These are phyloP conservation scores for Populus hybrid DNA, from an alignment of 441 rosid species.

Conservation along the genomic window DNA sequence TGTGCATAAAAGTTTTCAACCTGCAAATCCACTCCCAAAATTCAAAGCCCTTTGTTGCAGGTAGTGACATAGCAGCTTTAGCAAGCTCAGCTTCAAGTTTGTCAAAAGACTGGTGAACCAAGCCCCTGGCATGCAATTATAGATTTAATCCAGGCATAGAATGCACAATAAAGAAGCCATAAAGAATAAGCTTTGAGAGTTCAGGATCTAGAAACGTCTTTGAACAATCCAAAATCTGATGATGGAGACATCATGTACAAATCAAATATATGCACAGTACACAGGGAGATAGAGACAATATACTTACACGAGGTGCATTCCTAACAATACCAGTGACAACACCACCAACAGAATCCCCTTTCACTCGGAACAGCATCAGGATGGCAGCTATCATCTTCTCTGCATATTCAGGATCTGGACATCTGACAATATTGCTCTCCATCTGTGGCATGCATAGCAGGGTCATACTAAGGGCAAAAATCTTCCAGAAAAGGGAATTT, in stretches of 20 bases:
- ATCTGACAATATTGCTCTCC: conserved; percentile 90
- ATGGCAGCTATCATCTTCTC: conserved; percentile 95
- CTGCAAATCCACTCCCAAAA: conserved; percentile 97
- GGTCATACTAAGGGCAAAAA: conserved; percentile 13
- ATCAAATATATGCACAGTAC: not conserved
- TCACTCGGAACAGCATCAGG: conserved; percentile 70
- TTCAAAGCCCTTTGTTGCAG: conserved; percentile 96
- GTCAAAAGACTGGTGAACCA: conserved; percentile 95
- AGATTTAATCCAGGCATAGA: conserved; percentile 13
- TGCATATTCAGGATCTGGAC: conserved; percentile 93
- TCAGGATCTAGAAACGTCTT: not conserved
- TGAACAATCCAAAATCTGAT: not conserved
- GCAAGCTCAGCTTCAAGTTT: conserved; percentile 97
- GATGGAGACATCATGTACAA: not conserved
- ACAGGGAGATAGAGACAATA: conserved; percentile 1
- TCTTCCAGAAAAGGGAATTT: not conserved
- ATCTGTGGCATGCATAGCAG: conserved; percentile 40
- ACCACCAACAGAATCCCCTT: conserved; percentile 95
- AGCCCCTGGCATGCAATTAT: conserved; percentile 65
- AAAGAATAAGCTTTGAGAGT: not conserved
- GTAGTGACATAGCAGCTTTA: conserved; percentile 88
- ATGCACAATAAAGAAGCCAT: not conserved
- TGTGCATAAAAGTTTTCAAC: conserved; percentile 31
- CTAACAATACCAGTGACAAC: conserved; percentile 92
- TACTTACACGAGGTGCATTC: conserved; percentile 79